These are phyloP conservation scores for Pseudevernia furfuracea DNA, from an alignment of 495 filamentous ascomycete species.

Conservation along the genomic window DNA sequence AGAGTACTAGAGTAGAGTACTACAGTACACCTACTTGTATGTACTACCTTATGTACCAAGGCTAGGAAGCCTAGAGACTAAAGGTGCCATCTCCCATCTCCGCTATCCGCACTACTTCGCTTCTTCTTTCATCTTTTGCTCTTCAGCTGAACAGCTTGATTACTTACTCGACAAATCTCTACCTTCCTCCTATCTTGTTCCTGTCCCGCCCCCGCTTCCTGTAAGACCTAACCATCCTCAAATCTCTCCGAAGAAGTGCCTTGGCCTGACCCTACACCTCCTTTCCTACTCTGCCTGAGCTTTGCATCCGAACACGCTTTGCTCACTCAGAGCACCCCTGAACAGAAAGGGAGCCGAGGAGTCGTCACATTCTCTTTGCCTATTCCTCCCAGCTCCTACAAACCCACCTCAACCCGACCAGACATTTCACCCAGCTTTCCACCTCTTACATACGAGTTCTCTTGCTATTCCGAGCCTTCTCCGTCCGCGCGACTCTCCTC, in stretches of 20 bases:
- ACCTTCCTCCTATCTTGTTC: background rate
- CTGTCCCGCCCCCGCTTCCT: background rate
- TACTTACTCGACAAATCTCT: background rate
- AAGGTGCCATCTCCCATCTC: too few relatives aligned
- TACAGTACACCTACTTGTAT: too few relatives aligned
- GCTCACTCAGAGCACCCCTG: background rate
- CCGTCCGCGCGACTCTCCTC: background rate
- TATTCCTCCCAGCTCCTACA: background rate
- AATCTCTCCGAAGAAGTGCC: background rate
- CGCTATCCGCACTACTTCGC: constrained; percentile 15
- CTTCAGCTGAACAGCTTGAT: background rate
- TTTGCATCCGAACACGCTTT: background rate
- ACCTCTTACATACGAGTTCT: too few relatives aligned
- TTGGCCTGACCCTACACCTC: background rate
- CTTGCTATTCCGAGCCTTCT: background rate
- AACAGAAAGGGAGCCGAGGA: background rate
- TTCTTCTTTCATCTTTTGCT: constrained; percentile 9
- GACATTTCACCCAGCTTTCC: background rate
- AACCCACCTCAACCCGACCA: background rate
- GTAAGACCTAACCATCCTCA: background rate
- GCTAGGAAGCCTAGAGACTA: too few relatives aligned
- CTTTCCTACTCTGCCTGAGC: background rate
- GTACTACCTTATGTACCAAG: too few relatives aligned
- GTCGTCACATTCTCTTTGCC: background rate
- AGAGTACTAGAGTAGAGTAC: too few relatives aligned